A percentile compares a stretch with the other conserved stretches of the same genome.
Conservation (phyloP, 2,329 filamentous ascomycete species). For the Chaetomium sp. region DNA sequence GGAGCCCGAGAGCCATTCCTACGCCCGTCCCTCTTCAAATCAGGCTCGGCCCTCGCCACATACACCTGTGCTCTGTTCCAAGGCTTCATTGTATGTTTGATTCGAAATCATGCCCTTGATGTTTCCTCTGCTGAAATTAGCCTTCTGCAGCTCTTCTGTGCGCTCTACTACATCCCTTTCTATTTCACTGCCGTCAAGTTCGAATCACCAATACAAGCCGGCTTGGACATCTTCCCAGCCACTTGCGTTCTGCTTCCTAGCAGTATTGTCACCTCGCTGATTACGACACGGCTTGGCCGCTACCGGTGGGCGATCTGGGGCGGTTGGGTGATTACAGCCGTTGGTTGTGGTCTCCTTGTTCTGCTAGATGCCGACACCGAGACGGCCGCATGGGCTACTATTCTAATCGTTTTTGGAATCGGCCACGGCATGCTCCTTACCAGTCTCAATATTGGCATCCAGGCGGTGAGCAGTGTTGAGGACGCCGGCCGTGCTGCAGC, state of each 20-base stretch:
- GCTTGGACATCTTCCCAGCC: conserved; percentile 42
- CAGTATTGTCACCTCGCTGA: conserved; percentile 40
- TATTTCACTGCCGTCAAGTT: conserved; percentile 44
- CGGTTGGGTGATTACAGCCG: conserved; percentile 41
- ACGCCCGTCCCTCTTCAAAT: conserved; percentile 38
- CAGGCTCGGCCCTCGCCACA: conserved; percentile 37
- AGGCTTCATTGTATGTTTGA: conserved; percentile 39
- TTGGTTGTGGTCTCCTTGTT: conserved; percentile 36
- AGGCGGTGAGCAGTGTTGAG: conserved; percentile 42
- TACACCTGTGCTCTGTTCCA: conserved; percentile 41
- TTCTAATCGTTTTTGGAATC: conserved; percentile 42
- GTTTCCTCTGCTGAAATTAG: neutral
- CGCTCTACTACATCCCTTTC: conserved; percentile 43
- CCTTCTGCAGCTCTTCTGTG: conserved; percentile 36
- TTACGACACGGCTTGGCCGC: conserved; percentile 40
- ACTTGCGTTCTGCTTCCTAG: conserved; percentile 39
- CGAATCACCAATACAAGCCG: conserved; percentile 40
- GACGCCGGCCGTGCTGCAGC: conserved; percentile 44
- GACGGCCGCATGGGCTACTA: conserved; percentile 41
- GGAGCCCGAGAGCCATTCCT: conserved; percentile 41
- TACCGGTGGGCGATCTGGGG: conserved; percentile 45
- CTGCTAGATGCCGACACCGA: conserved; percentile 37
- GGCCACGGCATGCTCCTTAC: conserved; percentile 45
- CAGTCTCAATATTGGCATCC: conserved; percentile 45
- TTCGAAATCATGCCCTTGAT: neutral